These are phyloP conservation scores for Hsuehochloa calcarea DNA, from an alignment of 176 grass and related monocot genomes.

Conservation along the genomic window DNA sequence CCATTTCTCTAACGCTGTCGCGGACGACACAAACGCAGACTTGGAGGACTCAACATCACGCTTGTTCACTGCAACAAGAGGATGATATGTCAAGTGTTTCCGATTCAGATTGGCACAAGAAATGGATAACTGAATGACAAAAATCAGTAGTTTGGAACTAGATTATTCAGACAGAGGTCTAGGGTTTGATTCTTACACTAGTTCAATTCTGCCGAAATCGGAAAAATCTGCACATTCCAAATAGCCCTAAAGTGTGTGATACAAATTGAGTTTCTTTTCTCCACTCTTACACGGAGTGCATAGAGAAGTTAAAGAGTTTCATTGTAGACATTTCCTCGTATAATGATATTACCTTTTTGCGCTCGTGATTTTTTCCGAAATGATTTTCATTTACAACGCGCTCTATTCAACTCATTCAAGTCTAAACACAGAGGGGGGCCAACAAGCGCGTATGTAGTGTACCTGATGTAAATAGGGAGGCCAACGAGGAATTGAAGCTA, in stretches of 20 bases:
- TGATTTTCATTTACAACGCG: too few species aligned
- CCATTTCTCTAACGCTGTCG: conserved; percentile 85
- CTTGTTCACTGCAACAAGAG: conserved; percentile 59
- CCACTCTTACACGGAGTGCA: too few species aligned
- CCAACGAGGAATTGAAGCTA: conserved; percentile 80
- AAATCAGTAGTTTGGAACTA: not conserved
- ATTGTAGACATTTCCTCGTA: too few species aligned
- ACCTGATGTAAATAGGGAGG: conserved; percentile 77
- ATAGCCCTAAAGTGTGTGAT: not conserved
- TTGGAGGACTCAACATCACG: conserved; percentile 68
- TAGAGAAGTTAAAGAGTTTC: too few species aligned
- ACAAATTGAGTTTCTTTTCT: too few species aligned
- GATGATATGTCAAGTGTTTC: not conserved
- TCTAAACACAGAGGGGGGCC: not conserved
- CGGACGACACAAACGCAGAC: conserved; percentile 77
- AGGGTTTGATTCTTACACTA: not conserved
- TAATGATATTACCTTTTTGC: too few species aligned
- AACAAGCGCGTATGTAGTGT: not conserved
- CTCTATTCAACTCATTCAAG: not conserved
- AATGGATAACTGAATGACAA: not conserved
- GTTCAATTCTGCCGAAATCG: too few species aligned
- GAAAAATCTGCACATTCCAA: too few species aligned
- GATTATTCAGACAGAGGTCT: not conserved
- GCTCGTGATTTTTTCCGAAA: too few species aligned
- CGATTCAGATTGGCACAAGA: not conserved